Base-by-base conservation (phyloP, 768 basidiomycete genomes). In the Solioccasus polychromus region DNA sequence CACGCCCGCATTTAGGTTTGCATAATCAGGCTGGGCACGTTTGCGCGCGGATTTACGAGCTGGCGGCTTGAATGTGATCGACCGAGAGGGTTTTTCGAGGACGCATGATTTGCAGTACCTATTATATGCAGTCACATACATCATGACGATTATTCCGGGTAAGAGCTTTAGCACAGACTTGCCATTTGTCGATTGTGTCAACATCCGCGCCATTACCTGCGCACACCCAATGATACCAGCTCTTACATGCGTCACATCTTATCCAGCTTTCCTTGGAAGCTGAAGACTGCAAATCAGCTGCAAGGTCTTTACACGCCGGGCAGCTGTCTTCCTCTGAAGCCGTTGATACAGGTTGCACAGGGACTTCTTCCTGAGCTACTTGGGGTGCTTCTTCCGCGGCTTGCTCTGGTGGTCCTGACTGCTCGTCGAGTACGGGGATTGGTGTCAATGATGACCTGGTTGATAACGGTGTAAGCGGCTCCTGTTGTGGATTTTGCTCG, bases 211-310 rank as follows among this genome's bases (percentile, higher is more conserved):
- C 78, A 35, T 81, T 76, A 20, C 85, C 84, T 12, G 78, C 85
- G 65, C 88, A 91, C 47, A 77, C 71, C 86, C 88, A 92, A 59
- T 91, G 88, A 61, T 81, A 91, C 88, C 88, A 91, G 24, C 71
- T 76, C 66, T 83, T 84, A 71, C 87, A 90, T 18, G 76, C 75
- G 57, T 91, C 89, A 61, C 91, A 93, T 51, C 81, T 70, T 45
- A 92, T 81, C 91, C 90, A 93, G 56, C 71, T 80, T 52, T 88
- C 86, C 61, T 84, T 83, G 50, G 79, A 76, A 41, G 68, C 71
- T 3, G 69, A 60, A 20, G 61, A 61, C 24, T 67, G 55, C 15
- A 64, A 43, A 42, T 61, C 59, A 17, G 37, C 18, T 9, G 63
- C 51, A 30, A 67, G 60, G 35, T 63, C 62, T 38, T 71, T 70